phyloP scores from a whole-genome alignment of 495 filamentous ascomycete species.

The Massariosphaeria phaeospora region DNA sequence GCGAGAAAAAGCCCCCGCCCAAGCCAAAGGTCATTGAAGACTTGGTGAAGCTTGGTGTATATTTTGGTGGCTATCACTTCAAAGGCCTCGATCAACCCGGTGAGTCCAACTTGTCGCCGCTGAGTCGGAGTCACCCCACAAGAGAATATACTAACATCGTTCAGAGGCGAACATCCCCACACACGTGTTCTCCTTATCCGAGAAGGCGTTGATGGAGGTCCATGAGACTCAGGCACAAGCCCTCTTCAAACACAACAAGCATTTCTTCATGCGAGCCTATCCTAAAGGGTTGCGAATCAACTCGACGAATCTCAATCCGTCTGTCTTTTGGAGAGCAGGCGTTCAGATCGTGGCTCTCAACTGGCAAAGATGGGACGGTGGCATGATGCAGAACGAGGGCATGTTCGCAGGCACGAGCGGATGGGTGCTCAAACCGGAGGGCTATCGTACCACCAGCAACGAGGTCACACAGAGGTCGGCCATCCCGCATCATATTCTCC shows the following conservation, averaged over 20 bases:
- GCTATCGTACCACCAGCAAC: conserved; percentile 48
- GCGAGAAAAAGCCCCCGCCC: conserved; percentile 35
- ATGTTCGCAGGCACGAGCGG: conserved; percentile 81
- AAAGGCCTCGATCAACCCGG: conserved; percentile 58
- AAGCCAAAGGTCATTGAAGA: conserved; percentile 70
- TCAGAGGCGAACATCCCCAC: conserved; percentile 65
- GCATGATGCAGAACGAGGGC: conserved; percentile 92
- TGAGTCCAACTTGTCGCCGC: conserved; percentile 30
- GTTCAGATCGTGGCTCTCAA: conserved; percentile 91
- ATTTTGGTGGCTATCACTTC: conserved; percentile 77
- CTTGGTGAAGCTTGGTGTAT: conserved; percentile 71
- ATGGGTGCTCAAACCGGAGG: conserved; percentile 78
- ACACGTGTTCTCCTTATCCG: conserved; percentile 83
- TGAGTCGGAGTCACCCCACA: too few species aligned
- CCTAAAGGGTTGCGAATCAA: conserved; percentile 75
- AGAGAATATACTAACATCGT: not conserved
- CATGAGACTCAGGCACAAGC: conserved; percentile 55
- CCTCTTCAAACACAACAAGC: conserved; percentile 74
- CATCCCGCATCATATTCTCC: conserved; percentile 45
- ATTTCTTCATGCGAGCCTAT: conserved; percentile 82
- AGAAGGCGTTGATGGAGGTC: conserved; percentile 67
- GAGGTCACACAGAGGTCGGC: conserved; percentile 26
- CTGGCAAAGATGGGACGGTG: conserved; percentile 86
- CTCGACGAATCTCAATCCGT: conserved; percentile 82
- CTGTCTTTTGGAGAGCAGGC: conserved; percentile 78